A percentile compares a stretch with the other conserved stretches of the same genome.
Conservation (phyloP, 192 early-diverging fungal species). For the Nowakowskiella sp. region DNA sequence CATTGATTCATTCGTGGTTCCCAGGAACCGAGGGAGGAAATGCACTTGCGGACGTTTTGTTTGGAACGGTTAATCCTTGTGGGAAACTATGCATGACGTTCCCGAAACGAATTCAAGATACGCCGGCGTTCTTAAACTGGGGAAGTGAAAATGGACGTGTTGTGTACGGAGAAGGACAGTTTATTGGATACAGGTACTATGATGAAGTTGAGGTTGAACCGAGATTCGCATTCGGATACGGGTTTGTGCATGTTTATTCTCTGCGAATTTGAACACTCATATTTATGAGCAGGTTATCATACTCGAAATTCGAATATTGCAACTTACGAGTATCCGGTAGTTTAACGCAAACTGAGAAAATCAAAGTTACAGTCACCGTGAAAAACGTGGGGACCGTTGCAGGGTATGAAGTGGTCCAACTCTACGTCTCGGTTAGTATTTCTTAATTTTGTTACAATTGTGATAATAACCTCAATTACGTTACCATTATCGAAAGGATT, state of each 20-base stretch:
- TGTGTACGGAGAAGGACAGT: slow-evolving; percentile 17
- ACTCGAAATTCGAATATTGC: background rate
- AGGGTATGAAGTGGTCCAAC: slow-evolving; percentile 3
- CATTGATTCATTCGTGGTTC: slow-evolving; percentile 1
- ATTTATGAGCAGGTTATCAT: background rate
- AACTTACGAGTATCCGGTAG: background rate
- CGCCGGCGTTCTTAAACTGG: slow-evolving; percentile 7
- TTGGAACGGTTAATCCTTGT: background rate
- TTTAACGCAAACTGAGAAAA: background rate
- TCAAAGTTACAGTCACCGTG: background rate
- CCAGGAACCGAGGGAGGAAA: background rate
- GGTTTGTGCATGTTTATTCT: background rate
- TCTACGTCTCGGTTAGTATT: background rate
- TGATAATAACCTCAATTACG: too few species aligned
- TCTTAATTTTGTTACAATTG: too few species aligned
- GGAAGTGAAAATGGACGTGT: slow-evolving; percentile 15
- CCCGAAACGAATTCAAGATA: background rate
- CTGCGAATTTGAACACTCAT: background rate
- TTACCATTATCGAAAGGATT: too few species aligned
- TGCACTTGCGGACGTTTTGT: background rate
- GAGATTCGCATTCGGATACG: background rate
- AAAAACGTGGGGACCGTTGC: background rate
- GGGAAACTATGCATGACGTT: background rate
- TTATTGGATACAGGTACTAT: slow-evolving; percentile 18
- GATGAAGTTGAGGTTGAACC: slow-evolving; percentile 7